A percentile compares a stretch with the other conserved stretches of the same genome.
phyloP scores from a whole-genome alignment of 257 asterid species.

The Jasminum sambac region DNA sequence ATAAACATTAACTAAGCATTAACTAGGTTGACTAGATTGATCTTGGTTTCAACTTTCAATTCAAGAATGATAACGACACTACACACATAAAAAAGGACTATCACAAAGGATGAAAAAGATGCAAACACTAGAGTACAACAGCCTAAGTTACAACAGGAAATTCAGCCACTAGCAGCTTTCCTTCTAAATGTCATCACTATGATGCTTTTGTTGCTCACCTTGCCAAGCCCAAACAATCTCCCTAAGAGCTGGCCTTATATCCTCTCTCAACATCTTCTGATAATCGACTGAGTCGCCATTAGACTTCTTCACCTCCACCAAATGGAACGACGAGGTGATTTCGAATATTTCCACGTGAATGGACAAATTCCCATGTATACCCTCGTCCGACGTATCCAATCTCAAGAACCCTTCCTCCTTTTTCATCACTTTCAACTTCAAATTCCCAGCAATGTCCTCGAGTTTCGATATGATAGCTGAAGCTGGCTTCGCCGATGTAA shows the following conservation, averaged over 20 bases:
- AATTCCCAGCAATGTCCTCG: constrained; percentile 45
- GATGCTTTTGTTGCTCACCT: constrained; percentile 34
- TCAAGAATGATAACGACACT: not conserved
- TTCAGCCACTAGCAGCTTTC: not conserved
- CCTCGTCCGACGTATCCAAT: constrained; percentile 41
- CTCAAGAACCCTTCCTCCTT: constrained; percentile 54
- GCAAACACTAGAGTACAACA: not conserved
- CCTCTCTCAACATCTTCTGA: constrained; percentile 42
- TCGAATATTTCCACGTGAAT: constrained; percentile 51
- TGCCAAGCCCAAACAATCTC: constrained; percentile 62
- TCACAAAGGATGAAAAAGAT: not conserved
- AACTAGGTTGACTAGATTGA: too few species aligned
- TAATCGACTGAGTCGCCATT: constrained; percentile 58
- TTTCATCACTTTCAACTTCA: constrained; percentile 45
- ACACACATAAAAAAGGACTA: not conserved
- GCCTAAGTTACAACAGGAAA: not conserved
- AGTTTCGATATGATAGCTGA: constrained; percentile 47
- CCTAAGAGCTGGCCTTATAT: constrained; percentile 36
- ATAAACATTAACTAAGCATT: too few species aligned
- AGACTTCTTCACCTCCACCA: constrained; percentile 65
- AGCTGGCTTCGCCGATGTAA: constrained; percentile 49
- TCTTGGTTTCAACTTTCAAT: too few species aligned
- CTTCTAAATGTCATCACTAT: not conserved
- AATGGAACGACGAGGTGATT: constrained; percentile 48
- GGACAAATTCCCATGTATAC: constrained; percentile 34